Base-by-base conservation (phyloP, 371 early-diverging fungal genomes). In the Apophysomyces variabilis region DNA sequence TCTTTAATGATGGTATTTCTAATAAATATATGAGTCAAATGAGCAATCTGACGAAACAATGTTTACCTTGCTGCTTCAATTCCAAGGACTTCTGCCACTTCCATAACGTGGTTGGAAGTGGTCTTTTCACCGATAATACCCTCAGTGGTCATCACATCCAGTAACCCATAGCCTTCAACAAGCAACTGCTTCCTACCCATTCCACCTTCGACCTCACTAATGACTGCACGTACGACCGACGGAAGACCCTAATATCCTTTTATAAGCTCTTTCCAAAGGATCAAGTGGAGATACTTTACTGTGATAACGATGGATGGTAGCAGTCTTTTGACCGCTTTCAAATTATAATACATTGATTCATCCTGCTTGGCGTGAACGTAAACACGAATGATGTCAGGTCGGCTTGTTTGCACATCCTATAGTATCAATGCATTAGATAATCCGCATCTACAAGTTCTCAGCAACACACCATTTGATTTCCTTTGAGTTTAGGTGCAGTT, bases 151-250 rank as follows among this genome's bases (percentile, higher is more conserved):
- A 99, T 96, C 12, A 99, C 92, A 58, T 97, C 89, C 41, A 85
- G 85, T 58, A 99, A 82, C 36, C 99, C 98, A 75, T 93, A 89
- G 26, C 99, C 99, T 85, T 99, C 99, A 5, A 96, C 95, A 38
- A 95, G 79, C 57, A 99, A 73, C 38, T 87, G 87, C 57, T 89
- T 85, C 37, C 82, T 74, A 36, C 82, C 82, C 54, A 80, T 82
- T 14, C 82, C 82, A 43, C 84, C 85, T 58, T 88, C 79, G 54
- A 86, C 86, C 66, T 92, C 90, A 68, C 87, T 87, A 57, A 99
- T 94, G 36, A 98, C 94, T 1, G 97, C 95, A 64, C 97, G 92
- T 12, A 85, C 89, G 13, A 96, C 95, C 11, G 88, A 82, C 7
- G 94, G 90, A 41, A 95, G 80, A 58, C 99, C 99, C 80, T 81